phyloP scores from a whole-genome alignment of 257 asterid species.

The Lithospermum erythrorhizon region DNA sequence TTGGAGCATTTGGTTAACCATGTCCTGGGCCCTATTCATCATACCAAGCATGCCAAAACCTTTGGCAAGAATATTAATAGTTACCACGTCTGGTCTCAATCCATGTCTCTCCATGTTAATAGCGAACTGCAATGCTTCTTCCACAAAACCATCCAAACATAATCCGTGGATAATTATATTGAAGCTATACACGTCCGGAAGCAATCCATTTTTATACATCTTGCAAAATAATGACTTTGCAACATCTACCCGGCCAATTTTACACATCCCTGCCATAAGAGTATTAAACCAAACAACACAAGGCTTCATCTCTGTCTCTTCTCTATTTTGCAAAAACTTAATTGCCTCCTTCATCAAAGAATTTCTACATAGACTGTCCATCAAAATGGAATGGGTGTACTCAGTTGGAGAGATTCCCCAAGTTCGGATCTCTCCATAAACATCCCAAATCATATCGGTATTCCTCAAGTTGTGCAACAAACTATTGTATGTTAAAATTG shows the following conservation, averaged over 20 bases:
- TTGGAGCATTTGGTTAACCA: conserved; percentile 22
- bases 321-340: conserved; percentile 32
- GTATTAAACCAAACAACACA: conserved; percentile 48
- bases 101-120: conserved; percentile 64
- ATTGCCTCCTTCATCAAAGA: conserved; percentile 53
- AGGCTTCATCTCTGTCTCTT: conserved; percentile 31
- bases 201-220: conserved; percentile 60
- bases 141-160: conserved; percentile 46
- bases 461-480: conserved; percentile 51
- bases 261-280: conserved; percentile 57
- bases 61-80: conserved; percentile 57
- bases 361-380: conserved; percentile 61
- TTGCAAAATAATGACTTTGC: conserved; percentile 59
- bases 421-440: conserved; percentile 37
- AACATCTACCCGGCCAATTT: conserved; percentile 44
- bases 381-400: conserved; percentile 47
- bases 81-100: conserved; percentile 53
- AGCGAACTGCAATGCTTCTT: conserved; percentile 54
- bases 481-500: conserved; percentile 49
- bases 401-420: conserved; percentile 33
- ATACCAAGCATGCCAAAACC: conserved; percentile 60
- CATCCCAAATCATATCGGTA: conserved; percentile 44
- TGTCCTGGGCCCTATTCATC: conserved; percentile 32
- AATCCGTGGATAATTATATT: conserved; percentile 65
- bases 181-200: conserved; percentile 59